A percentile compares a stretch with the other conserved stretches of the same genome.
phyloP scores from a whole-genome alignment of 208 protist species.

The Phytomonas francai region DNA sequence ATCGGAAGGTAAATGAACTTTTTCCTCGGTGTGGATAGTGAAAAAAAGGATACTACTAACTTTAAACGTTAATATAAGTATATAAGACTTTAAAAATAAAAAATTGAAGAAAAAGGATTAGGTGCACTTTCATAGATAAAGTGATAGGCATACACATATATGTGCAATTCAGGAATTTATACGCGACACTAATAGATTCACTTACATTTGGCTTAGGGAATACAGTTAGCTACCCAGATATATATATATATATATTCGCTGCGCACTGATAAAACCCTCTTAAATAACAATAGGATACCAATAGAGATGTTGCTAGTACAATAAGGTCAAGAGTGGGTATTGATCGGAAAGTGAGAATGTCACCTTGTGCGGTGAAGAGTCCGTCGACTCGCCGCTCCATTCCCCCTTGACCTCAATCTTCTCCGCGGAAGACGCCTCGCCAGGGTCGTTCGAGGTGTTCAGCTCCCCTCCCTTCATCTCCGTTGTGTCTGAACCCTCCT shows the following conservation, averaged over 20 bases:
- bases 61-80: neutral
- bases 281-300: no score
- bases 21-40: neutral
- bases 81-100: neutral
- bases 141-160: no score
- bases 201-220: no score
- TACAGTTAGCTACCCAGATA: no score
- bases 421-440: conserved; percentile 2
- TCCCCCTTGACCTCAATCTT: neutral
- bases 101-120: no score
- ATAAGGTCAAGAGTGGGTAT: conserved; percentile 61
- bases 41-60: neutral
- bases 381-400: neutral
- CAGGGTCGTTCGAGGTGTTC: no score
- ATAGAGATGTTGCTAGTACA: conserved; percentile 20
- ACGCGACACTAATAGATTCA: no score
- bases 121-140: no score
- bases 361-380: conserved; percentile 12
- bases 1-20: neutral
- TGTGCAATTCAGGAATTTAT: no score
- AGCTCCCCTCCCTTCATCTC: neutral
- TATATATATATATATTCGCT: no score
- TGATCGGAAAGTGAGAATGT: conserved; percentile 57
- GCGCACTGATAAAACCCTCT: no score
- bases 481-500: neutral